Evolutionary conservation across 208 protist genomes (phyloP), one percentile per base, ranked within the genome.

Genomic region (Phytomonas serpens): DNA sequence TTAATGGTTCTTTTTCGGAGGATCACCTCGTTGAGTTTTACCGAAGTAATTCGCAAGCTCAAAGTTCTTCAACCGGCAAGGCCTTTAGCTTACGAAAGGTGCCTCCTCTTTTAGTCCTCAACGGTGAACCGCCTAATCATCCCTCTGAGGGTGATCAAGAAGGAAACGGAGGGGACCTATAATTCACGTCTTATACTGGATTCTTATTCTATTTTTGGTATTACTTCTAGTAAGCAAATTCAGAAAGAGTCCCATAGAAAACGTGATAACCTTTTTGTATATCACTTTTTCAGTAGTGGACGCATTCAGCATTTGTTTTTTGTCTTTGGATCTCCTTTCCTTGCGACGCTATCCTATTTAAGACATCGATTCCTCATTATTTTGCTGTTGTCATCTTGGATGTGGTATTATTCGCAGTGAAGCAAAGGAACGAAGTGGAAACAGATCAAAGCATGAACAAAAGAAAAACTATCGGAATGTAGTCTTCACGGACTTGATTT

Each of bases 21-120:
- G 77, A 80, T 33, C 61, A 75, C 9, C 32, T 86, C 11, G 69
- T 77, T 10, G 72, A 79, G 37, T 86, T 86, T 57, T 64, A 23
- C 7, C 40, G 16, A 19, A 23, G 1, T 19, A 47, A 47, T 23
- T 47, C 14, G 40, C 2, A 47, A 47, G 40, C 40, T 19, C 40
- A 47, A 19, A 47, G 6, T 47, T 1, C 40, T 47, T 76, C 61
- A 37, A 57, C 0, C 40, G 68, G 13, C 64, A 75, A 61, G 51
- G 69, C 30, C 23, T 68, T 19, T 31, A 76, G 3, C 30, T 72
- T 4, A 7, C 77, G 7, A 34, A 61, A 31, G 40, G 61, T 37
- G 66, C 40, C 40, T 47, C 40, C 40, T 47, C 14, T 47, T 14
- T 47, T 11, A 47, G 40, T 47, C 2, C 40, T 11, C 9, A 47